A percentile compares a stretch with the other conserved stretches of the same genome.
phyloP scores from a whole-genome alignment of 1,284 basidiomycete species.

The Tilletiopsis washingtonensis region DNA sequence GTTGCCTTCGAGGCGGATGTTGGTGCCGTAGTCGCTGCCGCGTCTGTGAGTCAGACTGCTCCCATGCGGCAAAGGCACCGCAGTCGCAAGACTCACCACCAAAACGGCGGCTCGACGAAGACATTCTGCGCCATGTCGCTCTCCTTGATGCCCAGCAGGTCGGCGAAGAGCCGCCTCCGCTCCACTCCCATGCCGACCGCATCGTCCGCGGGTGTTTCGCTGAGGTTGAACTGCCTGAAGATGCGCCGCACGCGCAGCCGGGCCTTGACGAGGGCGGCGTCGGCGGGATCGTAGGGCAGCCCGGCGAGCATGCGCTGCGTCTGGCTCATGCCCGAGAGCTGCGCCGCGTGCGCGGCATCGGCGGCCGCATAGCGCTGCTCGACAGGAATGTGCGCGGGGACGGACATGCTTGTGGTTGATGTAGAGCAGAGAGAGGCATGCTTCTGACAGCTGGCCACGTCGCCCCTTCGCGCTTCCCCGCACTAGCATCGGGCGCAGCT shows the following conservation, averaged over 20 bases:
- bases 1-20: constrained; percentile 32
- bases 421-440: background rate
- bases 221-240: constrained; percentile 8
- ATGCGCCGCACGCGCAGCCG: constrained; percentile 9
- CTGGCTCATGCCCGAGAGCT: background rate
- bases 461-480: no score
- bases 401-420: background rate
- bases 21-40: constrained; percentile 29
- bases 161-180: constrained; percentile 10
- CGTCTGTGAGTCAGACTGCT: background rate
- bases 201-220: background rate
- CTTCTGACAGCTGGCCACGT: no score
- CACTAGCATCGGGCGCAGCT: no score
- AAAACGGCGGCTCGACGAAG: constrained; percentile 24
- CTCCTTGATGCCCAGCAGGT: constrained; percentile 10
- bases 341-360: constrained; percentile 2
- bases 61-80: no score
- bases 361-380: constrained; percentile 5
- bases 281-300: constrained; percentile 15
- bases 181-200: constrained; percentile 8
- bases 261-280: constrained; percentile 7
- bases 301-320: constrained; percentile 3
- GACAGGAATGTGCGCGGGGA: background rate
- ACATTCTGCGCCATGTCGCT: constrained; percentile 5
- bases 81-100: constrained; percentile 4